phyloP scores from a whole-genome alignment of 768 basidiomycete species.

The Tulasnella sp. region DNA sequence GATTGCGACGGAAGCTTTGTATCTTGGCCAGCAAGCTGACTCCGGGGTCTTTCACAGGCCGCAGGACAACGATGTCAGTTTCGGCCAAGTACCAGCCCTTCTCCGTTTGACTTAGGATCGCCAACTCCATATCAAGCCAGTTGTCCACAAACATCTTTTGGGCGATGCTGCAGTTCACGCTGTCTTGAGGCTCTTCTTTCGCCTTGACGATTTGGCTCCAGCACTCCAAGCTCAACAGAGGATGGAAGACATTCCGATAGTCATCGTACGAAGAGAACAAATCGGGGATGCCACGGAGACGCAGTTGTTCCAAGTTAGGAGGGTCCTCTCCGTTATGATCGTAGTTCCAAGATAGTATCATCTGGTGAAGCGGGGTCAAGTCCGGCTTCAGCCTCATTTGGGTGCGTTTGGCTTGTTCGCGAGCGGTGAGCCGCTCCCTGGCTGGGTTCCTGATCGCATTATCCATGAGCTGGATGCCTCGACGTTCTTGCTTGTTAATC shows the following conservation, averaged over 20 bases:
- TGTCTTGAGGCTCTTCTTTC: conserved; percentile 46
- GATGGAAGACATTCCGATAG: conserved; percentile 69
- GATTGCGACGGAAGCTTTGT: conserved; percentile 32
- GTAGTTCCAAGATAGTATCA: conserved; percentile 80
- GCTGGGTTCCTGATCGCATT: conserved; percentile 30
- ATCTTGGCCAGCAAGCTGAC: conserved; percentile 58
- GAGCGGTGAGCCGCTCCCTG: conserved; percentile 38
- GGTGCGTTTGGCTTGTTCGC: conserved; percentile 49
- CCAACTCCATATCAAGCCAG: conserved; percentile 70
- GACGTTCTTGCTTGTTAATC: conserved; percentile 50
- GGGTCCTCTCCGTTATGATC: conserved; percentile 52
- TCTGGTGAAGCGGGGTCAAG: conserved; percentile 60
- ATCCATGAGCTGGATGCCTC: conserved; percentile 31
- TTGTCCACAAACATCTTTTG: conserved; percentile 65
- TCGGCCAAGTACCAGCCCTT: conserved; percentile 70
- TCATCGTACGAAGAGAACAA: conserved; percentile 51
- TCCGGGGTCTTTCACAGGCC: conserved; percentile 25
- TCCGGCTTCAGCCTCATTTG: conserved; percentile 73
- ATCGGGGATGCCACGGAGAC: conserved; percentile 40
- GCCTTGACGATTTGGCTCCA: conserved; percentile 81
- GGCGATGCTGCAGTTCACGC: conserved; percentile 48
- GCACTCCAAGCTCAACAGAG: conserved; percentile 75
- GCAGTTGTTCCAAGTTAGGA: conserved; percentile 31
- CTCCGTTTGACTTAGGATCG: conserved; percentile 44
- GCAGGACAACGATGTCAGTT: conserved; percentile 74